A percentile compares a stretch with the other conserved stretches of the same genome.
Conservation (phyloP, 1,139 yeast species). For the Saccharomyces hybrid region DNA sequence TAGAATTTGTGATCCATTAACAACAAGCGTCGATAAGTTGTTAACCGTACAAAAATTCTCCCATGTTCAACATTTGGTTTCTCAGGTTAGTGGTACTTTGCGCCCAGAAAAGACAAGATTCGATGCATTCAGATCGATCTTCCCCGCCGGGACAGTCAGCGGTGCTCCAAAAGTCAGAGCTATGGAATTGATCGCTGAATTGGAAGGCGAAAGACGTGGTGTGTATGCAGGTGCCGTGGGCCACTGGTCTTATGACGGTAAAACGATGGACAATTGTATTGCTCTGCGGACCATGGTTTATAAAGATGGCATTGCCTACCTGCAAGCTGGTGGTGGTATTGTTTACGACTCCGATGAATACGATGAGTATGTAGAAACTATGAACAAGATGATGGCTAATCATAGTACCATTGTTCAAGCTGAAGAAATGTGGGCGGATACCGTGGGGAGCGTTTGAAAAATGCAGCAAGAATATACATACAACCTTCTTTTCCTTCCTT, state of each 20-base stretch:
- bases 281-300: conserved; percentile 95
- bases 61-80: conserved; percentile 95
- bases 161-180: conserved; percentile 98
- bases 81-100: conserved; percentile 87
- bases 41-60: conserved; percentile 87
- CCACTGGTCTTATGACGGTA: conserved; percentile 90
- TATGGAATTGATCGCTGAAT: conserved; percentile 85
- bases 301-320: conserved; percentile 81
- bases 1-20: conserved; percentile 80
- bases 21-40: conserved; percentile 80
- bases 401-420: conserved; percentile 84
- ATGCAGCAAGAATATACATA: too few species aligned
- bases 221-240: conserved; percentile 99
- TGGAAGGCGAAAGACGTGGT: conserved; percentile 89
- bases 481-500: background rate
- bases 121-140: conserved; percentile 93
- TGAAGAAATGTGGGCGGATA: conserved; percentile 60
- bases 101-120: conserved; percentile 79
- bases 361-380: conserved; percentile 91
- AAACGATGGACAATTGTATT: conserved; percentile 92
- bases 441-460: conserved; percentile 24
- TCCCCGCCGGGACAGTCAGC: conserved; percentile 97
- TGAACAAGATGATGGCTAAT: conserved; percentile 95
- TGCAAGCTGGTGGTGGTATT: conserved; percentile 98
- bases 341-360: conserved; percentile 91